A percentile compares a stretch with the other conserved stretches of the same genome.
phyloP scores from a whole-genome alignment of 495 filamentous ascomycete genomes.

The Penicillium bialowiezense region DNA sequence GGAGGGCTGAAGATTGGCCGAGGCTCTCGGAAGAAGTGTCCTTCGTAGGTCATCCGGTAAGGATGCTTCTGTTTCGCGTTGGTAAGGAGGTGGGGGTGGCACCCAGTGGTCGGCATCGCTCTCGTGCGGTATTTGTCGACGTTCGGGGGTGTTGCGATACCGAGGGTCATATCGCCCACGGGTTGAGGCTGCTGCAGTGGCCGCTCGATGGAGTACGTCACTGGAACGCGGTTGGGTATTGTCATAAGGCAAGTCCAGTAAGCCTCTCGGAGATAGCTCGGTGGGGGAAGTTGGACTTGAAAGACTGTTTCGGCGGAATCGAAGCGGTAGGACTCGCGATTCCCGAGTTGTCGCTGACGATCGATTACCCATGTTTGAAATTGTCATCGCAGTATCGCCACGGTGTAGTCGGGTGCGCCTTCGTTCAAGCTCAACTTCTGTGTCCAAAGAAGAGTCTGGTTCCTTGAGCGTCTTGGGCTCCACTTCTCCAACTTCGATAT shows the following conservation, averaged over 20 bases:
- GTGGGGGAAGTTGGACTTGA: constrained; percentile 19
- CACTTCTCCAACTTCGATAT: constrained; percentile 71
- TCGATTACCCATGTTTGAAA: constrained; percentile 15
- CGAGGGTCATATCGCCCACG: constrained; percentile 57
- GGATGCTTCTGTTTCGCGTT: constrained; percentile 61
- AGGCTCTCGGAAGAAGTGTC: constrained; percentile 29
- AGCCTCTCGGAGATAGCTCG: constrained; percentile 15
- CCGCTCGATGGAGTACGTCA: constrained; percentile 72
- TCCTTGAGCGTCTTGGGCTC: constrained; percentile 69
- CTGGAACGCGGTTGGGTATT: constrained; percentile 75
- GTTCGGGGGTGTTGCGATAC: constrained; percentile 23
- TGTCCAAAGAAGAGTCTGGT: constrained; percentile 71
- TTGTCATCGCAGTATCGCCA: constrained; percentile 20
- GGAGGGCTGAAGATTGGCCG: constrained; percentile 10
- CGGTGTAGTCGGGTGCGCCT: constrained; percentile 58
- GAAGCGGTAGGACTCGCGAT: constrained; percentile 4
- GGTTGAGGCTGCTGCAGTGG: constrained; percentile 71
- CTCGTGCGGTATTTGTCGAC: constrained; percentile 67
- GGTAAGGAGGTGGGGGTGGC: constrained; percentile 87
- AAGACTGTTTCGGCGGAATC: constrained; percentile 25
- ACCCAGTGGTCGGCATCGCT: constrained; percentile 93
- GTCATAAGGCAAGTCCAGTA: constrained; percentile 59
- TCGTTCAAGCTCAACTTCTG: constrained; percentile 78
- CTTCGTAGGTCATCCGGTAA: constrained; percentile 52
- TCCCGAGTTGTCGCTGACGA: constrained; percentile 7